Conservation (phyloP, 805 yeast genomes). For the Lipomyces lipofer region DNA sequence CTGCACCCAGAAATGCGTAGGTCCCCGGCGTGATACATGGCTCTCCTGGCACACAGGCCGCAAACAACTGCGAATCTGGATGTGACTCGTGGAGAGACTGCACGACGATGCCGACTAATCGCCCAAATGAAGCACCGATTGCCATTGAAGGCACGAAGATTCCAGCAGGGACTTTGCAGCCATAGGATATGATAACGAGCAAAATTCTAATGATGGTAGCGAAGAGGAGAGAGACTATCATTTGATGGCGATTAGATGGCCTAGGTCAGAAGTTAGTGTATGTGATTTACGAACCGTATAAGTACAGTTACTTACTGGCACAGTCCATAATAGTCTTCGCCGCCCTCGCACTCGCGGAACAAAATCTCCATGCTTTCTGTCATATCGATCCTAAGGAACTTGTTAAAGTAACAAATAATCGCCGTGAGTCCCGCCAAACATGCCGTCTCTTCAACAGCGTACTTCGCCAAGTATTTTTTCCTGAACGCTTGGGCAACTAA, state of each 20-base stretch:
- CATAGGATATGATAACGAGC: constrained; percentile 82
- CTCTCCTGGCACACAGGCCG: constrained; percentile 46
- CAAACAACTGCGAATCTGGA: constrained; percentile 43
- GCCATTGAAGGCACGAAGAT: constrained; percentile 98
- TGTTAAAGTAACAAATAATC: constrained; percentile 76
- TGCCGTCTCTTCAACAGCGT: constrained; percentile 71
- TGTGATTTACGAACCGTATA: not conserved
- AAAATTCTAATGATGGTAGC: constrained; percentile 74
- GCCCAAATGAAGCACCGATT: constrained; percentile 92
- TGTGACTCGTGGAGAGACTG: constrained; percentile 50
- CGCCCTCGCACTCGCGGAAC: constrained; percentile 74
- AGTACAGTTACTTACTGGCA: too few species aligned
- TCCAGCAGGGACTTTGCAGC: constrained; percentile 93
- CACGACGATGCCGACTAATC: constrained; percentile 74
- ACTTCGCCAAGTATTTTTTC: constrained; percentile 47
- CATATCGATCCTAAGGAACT: constrained; percentile 83
- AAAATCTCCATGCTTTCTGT: constrained; percentile 90
- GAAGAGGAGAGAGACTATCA: constrained; percentile 55
- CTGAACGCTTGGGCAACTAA: constrained; percentile 41
- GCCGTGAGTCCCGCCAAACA: constrained; percentile 69
- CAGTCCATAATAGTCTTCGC: constrained; percentile 43
- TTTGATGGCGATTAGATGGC: constrained; percentile 28
- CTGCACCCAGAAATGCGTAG: constrained; percentile 94
- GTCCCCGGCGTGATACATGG: constrained; percentile 87
- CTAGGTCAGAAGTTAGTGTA: constrained; percentile 41